Percentiles rank a stretch among this genome's conserved stretches.
Evolutionary conservation across 306 rosid species (phyloP).

Genomic region (Cercis canadensis): DNA sequence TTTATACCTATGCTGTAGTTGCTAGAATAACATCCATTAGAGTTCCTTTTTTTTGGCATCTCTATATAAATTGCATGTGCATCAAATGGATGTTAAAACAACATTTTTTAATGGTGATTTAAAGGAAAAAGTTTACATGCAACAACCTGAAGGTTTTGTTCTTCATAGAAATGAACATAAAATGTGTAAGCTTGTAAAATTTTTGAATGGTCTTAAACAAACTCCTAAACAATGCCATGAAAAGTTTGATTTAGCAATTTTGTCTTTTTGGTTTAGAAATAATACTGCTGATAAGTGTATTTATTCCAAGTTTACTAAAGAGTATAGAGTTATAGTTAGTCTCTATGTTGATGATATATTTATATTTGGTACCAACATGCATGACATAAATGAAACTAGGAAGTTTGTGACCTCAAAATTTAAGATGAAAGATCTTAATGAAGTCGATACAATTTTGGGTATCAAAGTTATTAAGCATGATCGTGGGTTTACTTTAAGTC

Average conservation of each 20-base stretch:
- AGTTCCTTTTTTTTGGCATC: background rate
- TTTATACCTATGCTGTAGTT: background rate
- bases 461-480: background rate
- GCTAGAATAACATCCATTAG: background rate
- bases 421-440: background rate
- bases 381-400: background rate
- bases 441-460: no score
- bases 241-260: background rate
- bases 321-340: background rate
- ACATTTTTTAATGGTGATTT: background rate
- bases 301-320: no score
- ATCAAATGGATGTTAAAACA: constrained; percentile 9
- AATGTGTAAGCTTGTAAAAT: background rate
- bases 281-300: background rate
- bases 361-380: background rate
- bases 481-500: no score
- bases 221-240: background rate
- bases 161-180: background rate
- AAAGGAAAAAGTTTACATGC: background rate
- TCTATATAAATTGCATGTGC: background rate
- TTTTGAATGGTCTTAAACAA: background rate
- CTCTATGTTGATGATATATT: background rate
- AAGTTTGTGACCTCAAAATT: background rate
- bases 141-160: background rate
- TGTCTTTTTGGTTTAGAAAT: no score